A percentile compares a stretch with the other conserved stretches of the same genome.
Evolutionary conservation across 768 basidiomycete genomes (phyloP).

Genomic region (Kwoniella dendrophila): DNA sequence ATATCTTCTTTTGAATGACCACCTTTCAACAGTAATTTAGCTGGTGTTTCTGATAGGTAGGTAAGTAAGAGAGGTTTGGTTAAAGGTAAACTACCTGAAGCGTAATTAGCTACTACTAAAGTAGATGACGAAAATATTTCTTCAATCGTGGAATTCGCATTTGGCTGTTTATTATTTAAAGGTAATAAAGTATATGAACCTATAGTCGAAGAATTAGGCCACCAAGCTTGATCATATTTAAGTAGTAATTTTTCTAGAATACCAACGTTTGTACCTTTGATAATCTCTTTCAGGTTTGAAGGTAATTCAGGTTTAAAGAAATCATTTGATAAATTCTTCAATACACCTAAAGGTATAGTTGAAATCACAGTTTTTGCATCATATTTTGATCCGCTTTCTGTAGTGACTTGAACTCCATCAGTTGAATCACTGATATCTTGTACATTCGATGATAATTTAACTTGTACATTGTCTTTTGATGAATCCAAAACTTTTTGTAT

Average conservation of each 20-base stretch:
- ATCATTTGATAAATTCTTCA: constrained; percentile 31
- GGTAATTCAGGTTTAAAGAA: constrained; percentile 46
- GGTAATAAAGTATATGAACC: constrained; percentile 54
- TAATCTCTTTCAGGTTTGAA: constrained; percentile 28
- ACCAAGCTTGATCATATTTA: constrained; percentile 49
- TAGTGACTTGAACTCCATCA: constrained; percentile 18
- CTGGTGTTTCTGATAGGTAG: constrained; percentile 52
- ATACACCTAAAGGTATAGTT: constrained; percentile 50
- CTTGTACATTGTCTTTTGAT: constrained; percentile 35
- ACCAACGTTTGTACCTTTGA: constrained; percentile 47
- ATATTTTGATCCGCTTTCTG: constrained; percentile 8
- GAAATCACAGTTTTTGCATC: constrained; percentile 38
- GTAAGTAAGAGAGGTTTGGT: constrained; percentile 46
- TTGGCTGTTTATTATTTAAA: constrained; percentile 16
- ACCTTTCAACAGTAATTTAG: constrained; percentile 37
- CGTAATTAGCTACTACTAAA: constrained; percentile 44
- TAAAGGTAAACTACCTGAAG: constrained; percentile 19
- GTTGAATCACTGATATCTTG: constrained; percentile 18
- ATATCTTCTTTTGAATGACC: constrained; percentile 32
- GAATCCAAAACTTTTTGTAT: constrained; percentile 40
- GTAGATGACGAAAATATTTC: constrained; percentile 47
- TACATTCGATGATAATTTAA: constrained; percentile 32
- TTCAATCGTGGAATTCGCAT: constrained; percentile 22
- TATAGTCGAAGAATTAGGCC: constrained; percentile 40
- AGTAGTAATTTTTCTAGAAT: constrained; percentile 51